Percentiles rank a stretch among this genome's conserved stretches.
Conservation (phyloP, 768 basidiomycete species). For the Pilatotrama ljubarskyi region DNA sequence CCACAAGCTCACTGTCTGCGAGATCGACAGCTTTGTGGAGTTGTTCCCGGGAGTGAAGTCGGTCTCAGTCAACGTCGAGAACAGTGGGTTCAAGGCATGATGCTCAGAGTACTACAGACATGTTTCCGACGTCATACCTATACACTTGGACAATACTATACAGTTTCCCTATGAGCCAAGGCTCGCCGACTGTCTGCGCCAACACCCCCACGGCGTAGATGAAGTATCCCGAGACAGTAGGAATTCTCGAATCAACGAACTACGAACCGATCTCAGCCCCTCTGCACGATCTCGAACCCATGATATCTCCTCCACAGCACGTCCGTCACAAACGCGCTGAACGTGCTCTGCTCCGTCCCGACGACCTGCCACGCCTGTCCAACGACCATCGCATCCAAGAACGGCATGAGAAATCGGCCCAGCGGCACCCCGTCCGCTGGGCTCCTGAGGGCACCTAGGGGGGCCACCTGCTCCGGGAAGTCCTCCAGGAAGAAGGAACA, state of each 20-base stretch:
- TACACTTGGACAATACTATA: too few relatives aligned
- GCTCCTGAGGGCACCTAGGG: conserved; percentile 41
- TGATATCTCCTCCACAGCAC: conserved; percentile 67
- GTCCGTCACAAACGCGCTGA: conserved; percentile 66
- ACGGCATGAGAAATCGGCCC: conserved; percentile 51
- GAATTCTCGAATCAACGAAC: too few relatives aligned
- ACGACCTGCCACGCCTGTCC: conserved; percentile 57
- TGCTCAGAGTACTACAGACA: background rate
- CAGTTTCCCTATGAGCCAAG: too few relatives aligned
- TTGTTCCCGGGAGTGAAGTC: conserved; percentile 11
- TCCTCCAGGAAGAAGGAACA: conserved; percentile 61
- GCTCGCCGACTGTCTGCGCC: too few relatives aligned
- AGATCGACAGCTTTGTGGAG: conserved; percentile 12
- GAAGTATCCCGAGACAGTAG: background rate
- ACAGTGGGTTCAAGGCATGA: background rate
- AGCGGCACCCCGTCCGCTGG: conserved; percentile 51
- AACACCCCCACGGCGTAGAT: too few relatives aligned
- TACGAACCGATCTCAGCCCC: conserved; percentile 13
- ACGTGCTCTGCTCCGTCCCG: conserved; percentile 76
- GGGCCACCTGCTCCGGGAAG: conserved; percentile 36
- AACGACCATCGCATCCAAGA: conserved; percentile 72
- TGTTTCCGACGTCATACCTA: too few relatives aligned
- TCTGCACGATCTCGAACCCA: conserved; percentile 45
- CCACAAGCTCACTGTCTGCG: conserved; percentile 7
- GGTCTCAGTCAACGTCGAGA: background rate